A percentile compares a stretch with the other conserved stretches of the same genome.
phyloP scores from a whole-genome alignment of 164 flowering plant genomes.

The Akebia trifoliata region DNA sequence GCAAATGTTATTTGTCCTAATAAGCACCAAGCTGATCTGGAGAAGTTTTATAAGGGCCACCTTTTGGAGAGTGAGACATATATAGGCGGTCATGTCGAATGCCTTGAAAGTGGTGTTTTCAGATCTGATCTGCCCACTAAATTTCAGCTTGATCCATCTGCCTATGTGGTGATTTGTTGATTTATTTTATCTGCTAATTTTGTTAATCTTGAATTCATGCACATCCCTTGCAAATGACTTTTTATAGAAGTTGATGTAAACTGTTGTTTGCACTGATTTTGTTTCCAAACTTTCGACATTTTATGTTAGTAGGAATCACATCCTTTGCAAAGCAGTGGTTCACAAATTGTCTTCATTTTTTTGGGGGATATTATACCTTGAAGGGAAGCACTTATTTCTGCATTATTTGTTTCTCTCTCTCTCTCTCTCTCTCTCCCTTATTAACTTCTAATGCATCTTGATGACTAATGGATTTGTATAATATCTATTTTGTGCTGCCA shows the following conservation, averaged over 20 bases:
- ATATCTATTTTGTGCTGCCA: no score
- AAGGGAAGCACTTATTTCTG: no score
- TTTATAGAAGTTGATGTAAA: background rate
- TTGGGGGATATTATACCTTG: no score
- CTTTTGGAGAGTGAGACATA: constrained; percentile 98
- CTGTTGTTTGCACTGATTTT: background rate
- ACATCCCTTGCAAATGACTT: background rate
- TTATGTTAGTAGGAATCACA: background rate
- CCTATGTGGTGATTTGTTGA: constrained; percentile 58
- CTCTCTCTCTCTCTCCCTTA: no score
- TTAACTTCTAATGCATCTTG: no score
- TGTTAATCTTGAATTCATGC: background rate
- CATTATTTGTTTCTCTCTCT: no score
- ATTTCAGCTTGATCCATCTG: constrained; percentile 90
- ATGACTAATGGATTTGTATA: no score
- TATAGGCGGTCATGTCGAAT: constrained; percentile 99
- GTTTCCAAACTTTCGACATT: background rate
- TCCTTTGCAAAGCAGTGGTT: background rate
- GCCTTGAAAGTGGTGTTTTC: constrained; percentile 99
- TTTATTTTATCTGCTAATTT: constrained; percentile 4
- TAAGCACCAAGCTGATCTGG: constrained; percentile 91
- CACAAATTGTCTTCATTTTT: background rate
- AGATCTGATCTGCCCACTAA: constrained; percentile 93
- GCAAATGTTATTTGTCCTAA: constrained; percentile 98
- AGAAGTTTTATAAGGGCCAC: constrained; percentile 71